Conservation (phyloP, 345 rosid species). For the Passiflora organensis region DNA sequence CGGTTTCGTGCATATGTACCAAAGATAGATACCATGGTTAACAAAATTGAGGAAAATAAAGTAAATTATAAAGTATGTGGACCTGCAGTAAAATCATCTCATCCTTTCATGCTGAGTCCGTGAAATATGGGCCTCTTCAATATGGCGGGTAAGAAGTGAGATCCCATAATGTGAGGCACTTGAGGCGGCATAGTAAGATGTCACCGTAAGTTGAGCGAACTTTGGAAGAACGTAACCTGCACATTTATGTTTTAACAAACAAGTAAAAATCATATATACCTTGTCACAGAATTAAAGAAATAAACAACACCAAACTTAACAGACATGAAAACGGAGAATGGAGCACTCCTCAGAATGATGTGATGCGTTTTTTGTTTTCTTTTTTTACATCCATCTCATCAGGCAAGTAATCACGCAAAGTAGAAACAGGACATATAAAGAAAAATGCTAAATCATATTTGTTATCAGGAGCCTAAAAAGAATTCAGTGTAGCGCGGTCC, state of each 20-base stretch:
- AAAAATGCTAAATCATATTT: too few species aligned
- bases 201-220: slow-evolving; percentile 77
- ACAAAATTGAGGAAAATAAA: slow-evolving; percentile 13
- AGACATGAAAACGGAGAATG: neutral
- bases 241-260: slow-evolving; percentile 19
- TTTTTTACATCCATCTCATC: neutral
- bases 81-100: slow-evolving; percentile 12
- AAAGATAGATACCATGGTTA: neutral
- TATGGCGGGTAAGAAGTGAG: slow-evolving; percentile 66
- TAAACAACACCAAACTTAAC: neutral
- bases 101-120: slow-evolving; percentile 36
- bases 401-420: neutral
- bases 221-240: slow-evolving; percentile 76
- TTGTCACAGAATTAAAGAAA: too few species aligned
- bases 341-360: neutral
- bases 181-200: slow-evolving; percentile 86
- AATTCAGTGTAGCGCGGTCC: too few species aligned
- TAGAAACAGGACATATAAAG: neutral
- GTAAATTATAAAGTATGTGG: slow-evolving; percentile 6
- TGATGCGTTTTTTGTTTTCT: too few species aligned
- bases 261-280: too few species aligned
- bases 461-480: too few species aligned
- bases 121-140: slow-evolving; percentile 58
- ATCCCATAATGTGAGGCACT: slow-evolving; percentile 90
- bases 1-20: neutral